phyloP scores from a whole-genome alignment of 2,329 filamentous ascomycete genomes.

The Fusarium nygamai region DNA sequence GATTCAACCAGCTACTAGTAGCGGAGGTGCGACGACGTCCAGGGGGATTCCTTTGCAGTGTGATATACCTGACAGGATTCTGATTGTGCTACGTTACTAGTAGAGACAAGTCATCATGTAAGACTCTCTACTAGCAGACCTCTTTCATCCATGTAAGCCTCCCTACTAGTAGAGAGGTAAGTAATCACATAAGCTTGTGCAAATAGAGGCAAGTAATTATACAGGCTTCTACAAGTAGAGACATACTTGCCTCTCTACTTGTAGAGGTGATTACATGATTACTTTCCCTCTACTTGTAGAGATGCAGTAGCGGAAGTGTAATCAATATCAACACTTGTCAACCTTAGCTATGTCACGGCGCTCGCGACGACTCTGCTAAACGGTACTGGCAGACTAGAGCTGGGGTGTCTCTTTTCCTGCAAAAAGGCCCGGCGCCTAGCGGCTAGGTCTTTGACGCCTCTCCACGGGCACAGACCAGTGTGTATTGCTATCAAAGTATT shows the following conservation, averaged over 20 bases:
- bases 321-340: not conserved
- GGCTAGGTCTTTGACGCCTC: not conserved
- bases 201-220: not conserved
- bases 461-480: not conserved
- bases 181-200: not conserved
- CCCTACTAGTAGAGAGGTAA: too few species aligned
- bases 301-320: not conserved
- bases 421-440: not conserved
- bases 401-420: not conserved
- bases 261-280: not conserved
- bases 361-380: not conserved
- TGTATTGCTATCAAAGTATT: not conserved
- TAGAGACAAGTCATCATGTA: too few species aligned
- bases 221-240: not conserved
- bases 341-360: not conserved
- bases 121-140: too few species aligned
- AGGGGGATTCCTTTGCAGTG: too few species aligned
- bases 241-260: not conserved
- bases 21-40: too few species aligned
- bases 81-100: too few species aligned
- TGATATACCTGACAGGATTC: too few species aligned
- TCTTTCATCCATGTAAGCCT: too few species aligned
- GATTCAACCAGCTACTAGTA: too few species aligned
- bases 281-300: not conserved
- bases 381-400: not conserved